Base-by-base conservation (phyloP, 129 eudicot genomes). In the Smallanthus sonchifolius region DNA sequence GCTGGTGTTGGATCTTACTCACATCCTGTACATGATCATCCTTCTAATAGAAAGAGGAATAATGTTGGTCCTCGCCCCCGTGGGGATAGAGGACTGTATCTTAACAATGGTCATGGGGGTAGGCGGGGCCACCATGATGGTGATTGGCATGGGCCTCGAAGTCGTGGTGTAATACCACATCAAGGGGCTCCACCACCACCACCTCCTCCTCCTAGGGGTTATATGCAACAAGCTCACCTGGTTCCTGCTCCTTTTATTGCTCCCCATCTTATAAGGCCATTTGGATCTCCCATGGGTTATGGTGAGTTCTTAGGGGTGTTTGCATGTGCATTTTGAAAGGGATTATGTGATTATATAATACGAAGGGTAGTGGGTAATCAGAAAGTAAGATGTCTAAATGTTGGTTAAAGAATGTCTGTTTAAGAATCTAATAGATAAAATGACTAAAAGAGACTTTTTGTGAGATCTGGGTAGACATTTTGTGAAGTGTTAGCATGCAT, bases 241-340 rank as follows among this genome's bases (percentile, higher is more conserved):
- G 92, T 88, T 34, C 76, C 89, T 70, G 65, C 80, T 42, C 85
- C 96, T 42, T 89, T 84, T 75, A 79, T 89, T 60, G 74, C 83
- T 28, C 87, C 84, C 24, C 83, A 73, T 37, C 82, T 75, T 57
- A 43, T 85, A 72, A 76, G 92, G 75, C 79, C 86, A 0, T 87
- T 71, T 63, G 84, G 80, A 28, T 52, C 74, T 57, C 87, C 82
- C 40, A 79, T 90, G 81, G 87, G 88, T 56, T 85, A 80, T 77
- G 92, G 96, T 90, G 65, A 83, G 91, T 80, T 55, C 4, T 17
- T 3, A 39, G 6, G 16, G 28, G 13, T 44, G 43, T n/a, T 75
- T 6, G 36, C 19, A 32, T 36, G 8, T 7, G 37, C 19, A 68
- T 36, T 19, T 40, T 40, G 54, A 8, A 24, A 57, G n/a, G 56